Base-by-base conservation (phyloP, 2,329 filamentous ascomycete species). In the Diplocarpon mali region DNA sequence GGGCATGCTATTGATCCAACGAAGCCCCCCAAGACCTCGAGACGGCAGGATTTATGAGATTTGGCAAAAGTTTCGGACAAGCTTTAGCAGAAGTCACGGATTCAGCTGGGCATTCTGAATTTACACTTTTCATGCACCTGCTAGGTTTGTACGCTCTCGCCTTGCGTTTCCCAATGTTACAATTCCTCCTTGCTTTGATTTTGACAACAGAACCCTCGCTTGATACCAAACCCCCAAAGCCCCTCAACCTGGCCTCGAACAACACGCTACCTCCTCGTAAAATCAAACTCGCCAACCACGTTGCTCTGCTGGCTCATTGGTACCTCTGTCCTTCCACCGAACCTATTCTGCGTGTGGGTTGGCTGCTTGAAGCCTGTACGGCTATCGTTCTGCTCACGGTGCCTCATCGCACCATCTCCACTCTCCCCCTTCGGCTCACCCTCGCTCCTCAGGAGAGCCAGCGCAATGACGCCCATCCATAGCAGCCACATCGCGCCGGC, bases 401-500 rank as follows among this genome's bases (percentile, higher is more conserved):
- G 30, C n/a, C 29, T n/a, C 35, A 37, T 31, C 2, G 16, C 34
- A 38, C 31, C 20, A 16, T 46, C 44, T n/a, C 46, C 47, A 40
- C 17, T 41, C 29, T 50, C 45, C 8, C 38, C 40, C 16, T 42
- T 34, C 2, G 20, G 11, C 24, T 44, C 46, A 10, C 29, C 37
- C 24, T 40, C 43, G 12, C 44, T 52, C 28, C 34, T 50, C 12
- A 48, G 13, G 17, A 50, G 44, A 16, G 46, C 46, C 11, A 57
- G 8, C 11, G 54, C 30, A 15, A 57, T 48, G 46, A 64, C 61
- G 5, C 49, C 59, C 28, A 68, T 46, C 56, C 78, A 81, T 5
- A 64, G 42, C 4, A 67, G 35, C 48, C 66, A 69, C 29, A 75
- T 58, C n/a, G 78, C 52, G 11, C 61, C 72, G 0, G 75, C 67